Percentiles rank a stretch among this genome's conserved stretches.
Conservation (phyloP, 2,329 filamentous ascomycete species). For the Pseudopyrenochaeta lycopersici region DNA sequence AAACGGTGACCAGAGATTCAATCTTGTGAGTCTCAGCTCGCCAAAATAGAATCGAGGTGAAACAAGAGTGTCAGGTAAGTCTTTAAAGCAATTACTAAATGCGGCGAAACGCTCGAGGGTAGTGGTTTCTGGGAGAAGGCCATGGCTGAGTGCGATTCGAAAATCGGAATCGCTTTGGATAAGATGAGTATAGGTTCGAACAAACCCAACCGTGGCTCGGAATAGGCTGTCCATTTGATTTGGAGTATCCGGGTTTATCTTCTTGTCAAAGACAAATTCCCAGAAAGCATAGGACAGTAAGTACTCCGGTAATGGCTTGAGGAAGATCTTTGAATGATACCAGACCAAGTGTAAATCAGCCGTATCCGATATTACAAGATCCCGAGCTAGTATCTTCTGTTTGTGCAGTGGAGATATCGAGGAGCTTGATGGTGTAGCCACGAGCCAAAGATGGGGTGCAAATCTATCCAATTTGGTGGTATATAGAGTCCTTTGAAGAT, state of each 20-base stretch:
- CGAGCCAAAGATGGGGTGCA: conserved; percentile 5
- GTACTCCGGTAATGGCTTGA: conserved; percentile 32
- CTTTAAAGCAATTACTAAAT: too few species aligned
- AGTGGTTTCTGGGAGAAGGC: too few species aligned
- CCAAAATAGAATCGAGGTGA: conserved; percentile 54
- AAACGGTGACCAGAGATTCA: conserved; percentile 56
- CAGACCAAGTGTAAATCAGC: conserved; percentile 27
- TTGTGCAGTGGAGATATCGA: conserved; percentile 24
- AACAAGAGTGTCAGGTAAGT: conserved; percentile 22
- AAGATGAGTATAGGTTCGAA: too few species aligned
- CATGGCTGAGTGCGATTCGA: too few species aligned
- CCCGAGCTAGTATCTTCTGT: conserved; percentile 24
- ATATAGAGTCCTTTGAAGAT: too few species aligned
- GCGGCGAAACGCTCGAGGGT: too few species aligned
- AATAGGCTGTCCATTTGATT: not conserved
- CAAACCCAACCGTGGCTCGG: not conserved
- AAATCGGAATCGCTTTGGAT: too few species aligned
- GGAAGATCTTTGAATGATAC: conserved; percentile 26
- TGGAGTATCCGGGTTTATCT: too few species aligned
- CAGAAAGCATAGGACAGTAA: conserved; percentile 26
- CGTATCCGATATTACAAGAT: conserved; percentile 29
- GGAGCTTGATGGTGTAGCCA: conserved; percentile 14
- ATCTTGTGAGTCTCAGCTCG: conserved; percentile 54
- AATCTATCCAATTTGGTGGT: too few species aligned
- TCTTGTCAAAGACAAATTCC: conserved; percentile 1